Base-by-base conservation (phyloP, 495 filamentous ascomycete genomes). In the Hypoxylon cercidicola region DNA sequence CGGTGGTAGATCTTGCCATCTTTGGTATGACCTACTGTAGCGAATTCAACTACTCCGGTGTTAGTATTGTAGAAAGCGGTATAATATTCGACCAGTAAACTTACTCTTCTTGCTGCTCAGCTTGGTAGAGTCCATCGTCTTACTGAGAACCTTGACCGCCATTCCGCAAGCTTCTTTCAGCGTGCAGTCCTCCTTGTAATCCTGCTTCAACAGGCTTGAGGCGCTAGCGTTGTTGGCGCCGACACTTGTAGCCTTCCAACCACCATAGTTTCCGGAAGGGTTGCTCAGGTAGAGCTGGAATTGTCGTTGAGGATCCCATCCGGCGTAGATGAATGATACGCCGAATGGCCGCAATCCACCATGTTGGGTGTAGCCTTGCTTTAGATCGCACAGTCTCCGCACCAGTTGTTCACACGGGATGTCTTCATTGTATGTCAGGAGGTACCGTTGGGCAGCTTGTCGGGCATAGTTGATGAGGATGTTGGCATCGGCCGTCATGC, bases 221-320 rank as follows among this genome's bases (percentile, higher is more conserved):
- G 96, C 96, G 71, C 92, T 96, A 47, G 96, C 95, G 75, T 98
- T 97, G 84, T 98, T 98, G 61, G 96, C 95, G 32, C 95, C 95
- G 19, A 97, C 92, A 67, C 93, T 97, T 55, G 95, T 99, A 12
- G 95, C 95, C 80, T 98, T 98, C 95, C 95, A 99, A 46, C 95
- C 95, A 51, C 95, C 95, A 73, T 99, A 99, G 80, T 99, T 99
- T 61, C 95, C 95, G 70, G 91, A 96, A n/a, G 95, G 95, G 79
- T 99, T 99, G 84, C 93, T 97, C 77, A 97, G 93, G 83, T 99
- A 99, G 59, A 99, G 85, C 82, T 99, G 95, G 84, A 99, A 99
- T 74, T 98, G 89, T 60, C 93, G 87, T 74, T 93, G 91, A 43
- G 90, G 89, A 72, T 99, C 95, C 83, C 92, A 99, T 58, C 95